These are phyloP conservation scores for Triangularia verruculosa DNA, from an alignment of 2,329 filamentous ascomycete species.

Conservation along the genomic window DNA sequence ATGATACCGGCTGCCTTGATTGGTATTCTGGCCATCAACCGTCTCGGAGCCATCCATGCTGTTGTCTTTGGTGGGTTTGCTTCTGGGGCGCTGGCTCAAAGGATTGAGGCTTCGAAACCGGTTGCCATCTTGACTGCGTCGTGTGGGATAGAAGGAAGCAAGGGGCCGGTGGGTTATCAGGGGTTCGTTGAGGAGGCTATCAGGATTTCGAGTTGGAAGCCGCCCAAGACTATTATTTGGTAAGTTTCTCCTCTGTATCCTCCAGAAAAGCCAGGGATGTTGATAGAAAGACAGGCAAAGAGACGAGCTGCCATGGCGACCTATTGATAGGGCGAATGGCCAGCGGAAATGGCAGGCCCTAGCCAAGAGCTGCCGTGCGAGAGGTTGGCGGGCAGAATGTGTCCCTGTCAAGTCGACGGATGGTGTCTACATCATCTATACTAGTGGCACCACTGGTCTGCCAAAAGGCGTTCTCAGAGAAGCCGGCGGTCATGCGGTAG, in stretches of 20 bases:
- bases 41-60: slow-evolving; percentile 82
- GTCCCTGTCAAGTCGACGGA: slow-evolving; percentile 78
- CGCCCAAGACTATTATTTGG: slow-evolving; percentile 73
- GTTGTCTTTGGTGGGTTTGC: slow-evolving; percentile 95
- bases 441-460: slow-evolving; percentile 75
- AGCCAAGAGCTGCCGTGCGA: slow-evolving; percentile 64
- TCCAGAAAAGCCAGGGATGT: not conserved
- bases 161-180: slow-evolving; percentile 74
- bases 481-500: slow-evolving; percentile 83
- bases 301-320: slow-evolving; percentile 70
- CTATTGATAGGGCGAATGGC: slow-evolving; percentile 61
- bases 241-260: not conserved
- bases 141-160: slow-evolving; percentile 84
- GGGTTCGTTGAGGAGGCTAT: slow-evolving; percentile 74
- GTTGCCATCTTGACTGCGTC: slow-evolving; percentile 80
- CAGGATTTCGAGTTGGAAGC: slow-evolving; percentile 65
- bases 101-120: slow-evolving; percentile 79
- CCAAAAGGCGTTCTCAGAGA: slow-evolving; percentile 83
- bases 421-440: slow-evolving; percentile 87
- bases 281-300: slow-evolving; percentile 51
- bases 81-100: slow-evolving; percentile 73
- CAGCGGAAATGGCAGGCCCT: slow-evolving; percentile 79
- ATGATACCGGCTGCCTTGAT: slow-evolving; percentile 92
- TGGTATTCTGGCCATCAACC: slow-evolving; percentile 75
- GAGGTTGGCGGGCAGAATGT: slow-evolving; percentile 66